These are phyloP conservation scores for Medicago truncatula DNA, from an alignment of 306 rosid genomes.

Conservation along the genomic window MtrunA17r5.0-ANR NC_053049.1:14722501-14723000, in stretches of 20 bases:
- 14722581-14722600: constrained; percentile 71
- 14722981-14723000: not conserved
- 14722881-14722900: not conserved
- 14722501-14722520: constrained; percentile 75
- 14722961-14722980: not conserved
- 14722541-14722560: constrained; percentile 77
- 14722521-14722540: constrained; percentile 71
- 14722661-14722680: constrained; percentile 76
- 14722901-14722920: constrained; percentile 29
- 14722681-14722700: constrained; percentile 70
- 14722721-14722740: constrained; percentile 26
- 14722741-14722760: constrained; percentile 7
- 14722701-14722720: constrained; percentile 13
- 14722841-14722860: not conserved
- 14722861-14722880: not conserved
- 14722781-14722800: constrained; percentile 8
- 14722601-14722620: constrained; percentile 81
- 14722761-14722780: constrained; percentile 4
- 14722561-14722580: constrained; percentile 83
- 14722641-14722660: constrained; percentile 66
- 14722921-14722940: too few relatives aligned
- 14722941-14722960: constrained; percentile 16
- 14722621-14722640: constrained; percentile 72
- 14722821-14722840: not conserved
- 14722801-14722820: constrained; percentile 17